Evolutionary conservation across 192 early-diverging fungal genomes (phyloP).

Genomic region (Coemansia sp.): DNA sequence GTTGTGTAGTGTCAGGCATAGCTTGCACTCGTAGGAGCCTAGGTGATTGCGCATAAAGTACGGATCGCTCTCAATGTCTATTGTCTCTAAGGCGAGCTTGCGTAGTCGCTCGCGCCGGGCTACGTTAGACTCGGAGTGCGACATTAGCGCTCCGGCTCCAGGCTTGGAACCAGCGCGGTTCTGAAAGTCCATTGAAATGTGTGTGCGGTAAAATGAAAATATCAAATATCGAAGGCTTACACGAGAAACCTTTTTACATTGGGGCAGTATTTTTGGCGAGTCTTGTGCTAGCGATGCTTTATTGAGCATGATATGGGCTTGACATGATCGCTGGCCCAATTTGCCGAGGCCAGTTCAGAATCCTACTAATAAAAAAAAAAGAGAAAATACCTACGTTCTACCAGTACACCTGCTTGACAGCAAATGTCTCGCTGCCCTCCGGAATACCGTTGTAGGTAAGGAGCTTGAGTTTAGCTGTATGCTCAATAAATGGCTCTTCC

Average conservation of each 20-base stretch:
- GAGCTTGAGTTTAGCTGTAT: not conserved
- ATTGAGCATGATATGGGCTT: not conserved
- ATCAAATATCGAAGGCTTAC: not conserved
- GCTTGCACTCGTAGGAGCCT: slow-evolving; percentile 78
- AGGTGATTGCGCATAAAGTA: slow-evolving; percentile 96
- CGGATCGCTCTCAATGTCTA: slow-evolving; percentile 93
- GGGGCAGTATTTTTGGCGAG: too few species aligned
- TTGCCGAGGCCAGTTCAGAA: too few species aligned
- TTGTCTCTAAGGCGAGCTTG: slow-evolving; percentile 91
- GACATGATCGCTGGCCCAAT: not conserved
- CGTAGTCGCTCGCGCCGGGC: slow-evolving; percentile 92
- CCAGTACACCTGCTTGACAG: too few species aligned
- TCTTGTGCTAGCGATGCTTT: not conserved
- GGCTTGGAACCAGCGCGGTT: slow-evolving; percentile 92
- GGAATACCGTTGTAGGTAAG: too few species aligned
- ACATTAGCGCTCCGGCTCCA: slow-evolving; percentile 83
- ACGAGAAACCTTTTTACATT: not conserved
- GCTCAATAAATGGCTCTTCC: not conserved
- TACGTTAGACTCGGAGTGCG: slow-evolving; percentile 80
- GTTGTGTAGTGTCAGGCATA: slow-evolving; percentile 80
- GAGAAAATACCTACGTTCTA: too few species aligned
- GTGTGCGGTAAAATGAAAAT: not conserved
- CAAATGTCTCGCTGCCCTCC: too few species aligned
- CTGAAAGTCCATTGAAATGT: slow-evolving; percentile 64
- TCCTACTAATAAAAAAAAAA: not conserved